Conservation (phyloP, 2,329 filamentous ascomycete species). For the Dactylonectria macrodidyma region DNA sequence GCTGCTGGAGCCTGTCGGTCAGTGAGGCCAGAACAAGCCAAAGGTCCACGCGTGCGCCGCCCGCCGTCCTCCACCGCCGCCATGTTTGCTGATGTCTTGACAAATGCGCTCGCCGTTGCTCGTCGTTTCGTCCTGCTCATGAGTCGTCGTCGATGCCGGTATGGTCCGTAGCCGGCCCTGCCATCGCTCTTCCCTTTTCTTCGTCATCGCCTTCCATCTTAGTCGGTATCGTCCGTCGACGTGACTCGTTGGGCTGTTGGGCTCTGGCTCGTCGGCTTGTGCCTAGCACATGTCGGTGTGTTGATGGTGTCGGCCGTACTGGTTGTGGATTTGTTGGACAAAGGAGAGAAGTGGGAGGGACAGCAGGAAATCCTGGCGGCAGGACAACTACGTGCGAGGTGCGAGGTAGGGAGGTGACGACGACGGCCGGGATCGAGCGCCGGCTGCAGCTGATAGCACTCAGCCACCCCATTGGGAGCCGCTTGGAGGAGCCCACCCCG, state of each 20-base stretch:
- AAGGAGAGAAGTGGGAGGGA: constrained; percentile 41
- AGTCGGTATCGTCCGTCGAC: neutral
- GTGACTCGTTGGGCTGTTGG: neutral
- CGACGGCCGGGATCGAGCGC: constrained; percentile 31
- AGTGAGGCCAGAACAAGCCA: constrained; percentile 31
- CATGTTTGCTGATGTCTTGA: constrained; percentile 33
- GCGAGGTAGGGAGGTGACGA: constrained; percentile 26
- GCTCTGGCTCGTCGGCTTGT: constrained; percentile 9
- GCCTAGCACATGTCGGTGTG: constrained; percentile 33
- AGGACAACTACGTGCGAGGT: constrained; percentile 13
- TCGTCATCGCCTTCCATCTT: constrained; percentile 5
- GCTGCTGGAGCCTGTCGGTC: constrained; percentile 43
- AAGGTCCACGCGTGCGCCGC: constrained; percentile 37
- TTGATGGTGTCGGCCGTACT: constrained; percentile 25
- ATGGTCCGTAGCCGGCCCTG: constrained; percentile 24
- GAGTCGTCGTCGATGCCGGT: constrained; percentile 32
- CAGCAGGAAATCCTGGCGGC: constrained; percentile 42
- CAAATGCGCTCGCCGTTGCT: constrained; percentile 34
- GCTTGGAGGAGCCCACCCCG: constrained; percentile 24
- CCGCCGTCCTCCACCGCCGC: constrained; percentile 35
- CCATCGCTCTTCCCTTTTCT: constrained; percentile 2
- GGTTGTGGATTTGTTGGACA: constrained; percentile 42
- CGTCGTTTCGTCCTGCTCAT: constrained; percentile 40
- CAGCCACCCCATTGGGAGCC: constrained; percentile 30
- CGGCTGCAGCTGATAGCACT: constrained; percentile 21